Conservation (phyloP, 2,329 filamentous ascomycete genomes). For the Trichoderma lentiforme region DNA sequence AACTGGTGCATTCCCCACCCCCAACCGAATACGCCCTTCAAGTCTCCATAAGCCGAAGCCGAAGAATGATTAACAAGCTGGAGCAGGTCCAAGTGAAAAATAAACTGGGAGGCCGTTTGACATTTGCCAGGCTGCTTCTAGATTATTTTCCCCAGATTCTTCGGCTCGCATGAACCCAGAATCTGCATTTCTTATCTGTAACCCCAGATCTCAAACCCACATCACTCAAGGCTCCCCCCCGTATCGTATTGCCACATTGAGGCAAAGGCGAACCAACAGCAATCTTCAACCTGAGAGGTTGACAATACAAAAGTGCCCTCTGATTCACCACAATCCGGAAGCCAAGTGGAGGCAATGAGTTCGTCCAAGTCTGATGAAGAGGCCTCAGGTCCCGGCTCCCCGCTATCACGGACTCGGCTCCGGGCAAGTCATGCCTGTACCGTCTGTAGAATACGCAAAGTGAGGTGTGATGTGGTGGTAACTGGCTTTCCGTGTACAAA, state of each 20-base stretch:
- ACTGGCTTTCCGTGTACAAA: constrained; percentile 21
- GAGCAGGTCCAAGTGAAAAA: neutral
- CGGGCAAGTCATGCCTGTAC: constrained; percentile 13
- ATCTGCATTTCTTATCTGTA: neutral
- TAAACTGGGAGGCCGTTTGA: neutral
- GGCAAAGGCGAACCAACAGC: neutral
- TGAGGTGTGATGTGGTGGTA: constrained; percentile 21
- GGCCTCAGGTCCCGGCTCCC: neutral
- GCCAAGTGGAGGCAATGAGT: neutral
- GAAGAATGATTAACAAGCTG: neutral
- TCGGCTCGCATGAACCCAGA: neutral
- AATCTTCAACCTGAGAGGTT: no score
- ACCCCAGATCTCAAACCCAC: neutral
- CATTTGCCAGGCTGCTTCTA: neutral
- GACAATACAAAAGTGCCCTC: neutral
- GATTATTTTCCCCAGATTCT: neutral
- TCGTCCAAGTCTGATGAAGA: constrained; percentile 7
- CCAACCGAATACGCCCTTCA: neutral
- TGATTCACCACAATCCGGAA: neutral
- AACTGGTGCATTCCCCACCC: neutral
- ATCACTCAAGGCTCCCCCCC: neutral
- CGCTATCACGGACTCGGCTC: constrained; percentile 1
- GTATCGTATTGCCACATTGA: neutral
- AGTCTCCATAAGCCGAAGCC: neutral
- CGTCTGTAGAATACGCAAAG: constrained; percentile 17